These are phyloP conservation scores for Penicillium sp. DNA, from an alignment of 2,329 filamentous ascomycete species.

Conservation along the genomic window DNA sequence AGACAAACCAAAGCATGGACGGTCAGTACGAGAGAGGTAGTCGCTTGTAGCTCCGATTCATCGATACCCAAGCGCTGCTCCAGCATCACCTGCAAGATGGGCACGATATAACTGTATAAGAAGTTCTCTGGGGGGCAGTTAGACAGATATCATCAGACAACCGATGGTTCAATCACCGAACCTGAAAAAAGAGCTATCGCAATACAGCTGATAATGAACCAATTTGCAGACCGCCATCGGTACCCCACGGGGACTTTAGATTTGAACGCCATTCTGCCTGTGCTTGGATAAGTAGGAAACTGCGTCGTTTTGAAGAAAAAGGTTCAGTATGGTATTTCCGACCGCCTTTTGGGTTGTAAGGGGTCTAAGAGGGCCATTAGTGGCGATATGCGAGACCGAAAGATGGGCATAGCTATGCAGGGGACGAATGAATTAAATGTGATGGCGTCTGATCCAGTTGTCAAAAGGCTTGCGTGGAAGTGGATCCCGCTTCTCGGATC, in stretches of 20 bases:
- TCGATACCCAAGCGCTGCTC: neutral
- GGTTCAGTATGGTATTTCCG: neutral
- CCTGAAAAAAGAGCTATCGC: neutral
- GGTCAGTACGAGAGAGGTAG: neutral
- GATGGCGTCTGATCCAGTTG: neutral
- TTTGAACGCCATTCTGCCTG: neutral
- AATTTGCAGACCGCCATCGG: neutral
- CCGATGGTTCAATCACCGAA: neutral
- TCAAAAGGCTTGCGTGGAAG: neutral
- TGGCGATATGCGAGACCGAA: neutral
- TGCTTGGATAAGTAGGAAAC: neutral
- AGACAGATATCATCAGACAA: neutral
- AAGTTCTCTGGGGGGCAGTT: neutral
- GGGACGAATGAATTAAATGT: neutral
- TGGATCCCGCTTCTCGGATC: neutral
- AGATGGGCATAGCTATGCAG: neutral
- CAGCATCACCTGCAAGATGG: neutral
- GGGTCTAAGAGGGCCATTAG: neutral
- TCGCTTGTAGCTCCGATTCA: neutral
- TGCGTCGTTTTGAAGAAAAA: neutral
- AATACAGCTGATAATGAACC: neutral
- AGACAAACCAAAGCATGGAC: neutral
- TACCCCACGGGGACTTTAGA: neutral
- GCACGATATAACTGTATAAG: neutral
- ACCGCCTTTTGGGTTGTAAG: neutral